Percentiles rank a stretch among this genome's conserved stretches.
phyloP scores from a whole-genome alignment of 352 stramenopile genomes.

The Elongisporangium anandrum region DNA sequence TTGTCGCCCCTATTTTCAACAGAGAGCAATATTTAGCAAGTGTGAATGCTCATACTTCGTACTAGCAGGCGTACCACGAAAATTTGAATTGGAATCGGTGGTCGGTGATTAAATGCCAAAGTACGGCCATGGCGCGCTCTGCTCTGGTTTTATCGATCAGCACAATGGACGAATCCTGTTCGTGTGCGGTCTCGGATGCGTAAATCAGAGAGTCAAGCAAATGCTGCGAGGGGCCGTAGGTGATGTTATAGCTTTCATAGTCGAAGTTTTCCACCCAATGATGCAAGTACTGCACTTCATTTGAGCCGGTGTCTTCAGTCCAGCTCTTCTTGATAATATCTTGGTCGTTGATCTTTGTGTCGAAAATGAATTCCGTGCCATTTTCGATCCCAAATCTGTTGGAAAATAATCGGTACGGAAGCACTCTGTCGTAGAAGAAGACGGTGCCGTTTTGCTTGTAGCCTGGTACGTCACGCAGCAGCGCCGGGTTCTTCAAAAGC shows the following conservation, averaged over 20 bases:
- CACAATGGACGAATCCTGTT: conserved; percentile 18
- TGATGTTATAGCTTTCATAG: conserved; percentile 1
- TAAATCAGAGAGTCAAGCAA: conserved; percentile 7
- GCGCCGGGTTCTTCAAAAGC: conserved; percentile 35
- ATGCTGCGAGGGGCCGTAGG: conserved; percentile 5
- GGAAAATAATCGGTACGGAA: conserved; percentile 20
- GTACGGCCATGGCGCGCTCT: conserved; percentile 1
- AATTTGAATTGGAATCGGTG: neutral
- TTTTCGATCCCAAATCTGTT: conserved; percentile 16
- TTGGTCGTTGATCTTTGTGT: too few relatives aligned
- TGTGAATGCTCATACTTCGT: too few relatives aligned
- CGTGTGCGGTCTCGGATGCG: conserved; percentile 5
- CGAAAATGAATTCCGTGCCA: too few relatives aligned
- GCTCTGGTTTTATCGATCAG: conserved; percentile 10
- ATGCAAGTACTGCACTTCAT: conserved; percentile 2
- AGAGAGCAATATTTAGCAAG: too few relatives aligned
- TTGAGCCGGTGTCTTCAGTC: too few relatives aligned
- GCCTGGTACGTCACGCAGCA: conserved; percentile 24
- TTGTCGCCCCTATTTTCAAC: conserved; percentile 8
- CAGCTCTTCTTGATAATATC: too few relatives aligned
- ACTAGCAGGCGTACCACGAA: neutral
- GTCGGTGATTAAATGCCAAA: conserved; percentile 3
- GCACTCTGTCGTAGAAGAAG: conserved; percentile 30
- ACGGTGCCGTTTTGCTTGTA: conserved; percentile 39
- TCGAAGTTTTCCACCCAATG: conserved; percentile 2